phyloP scores from a whole-genome alignment of 2,329 filamentous ascomycete species.

The Biscogniauxia sp. region DNA sequence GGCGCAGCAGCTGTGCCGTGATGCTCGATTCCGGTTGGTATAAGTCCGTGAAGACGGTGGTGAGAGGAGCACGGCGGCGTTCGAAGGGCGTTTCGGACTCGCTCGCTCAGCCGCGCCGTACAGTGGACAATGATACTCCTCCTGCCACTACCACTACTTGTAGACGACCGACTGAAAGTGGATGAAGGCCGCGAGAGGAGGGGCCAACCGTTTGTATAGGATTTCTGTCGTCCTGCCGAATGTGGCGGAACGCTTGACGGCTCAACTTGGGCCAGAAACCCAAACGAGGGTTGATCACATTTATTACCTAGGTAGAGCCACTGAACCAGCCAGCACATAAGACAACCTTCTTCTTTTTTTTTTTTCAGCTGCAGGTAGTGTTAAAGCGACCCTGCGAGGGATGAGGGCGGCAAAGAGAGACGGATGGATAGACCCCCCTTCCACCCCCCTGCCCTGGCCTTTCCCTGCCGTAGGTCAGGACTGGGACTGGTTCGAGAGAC shows the following conservation, averaged over 20 bases:
- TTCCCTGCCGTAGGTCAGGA: neutral
- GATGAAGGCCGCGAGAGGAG: slow-evolving; percentile 7
- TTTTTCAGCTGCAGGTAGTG: slow-evolving; percentile 5
- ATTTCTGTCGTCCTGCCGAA: slow-evolving; percentile 5
- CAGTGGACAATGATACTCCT: slow-evolving; percentile 7
- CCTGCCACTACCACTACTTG: neutral
- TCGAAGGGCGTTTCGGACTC: neutral
- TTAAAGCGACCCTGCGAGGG: slow-evolving; percentile 9
- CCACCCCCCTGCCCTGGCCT: too few relatives aligned
- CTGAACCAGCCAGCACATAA: slow-evolving; percentile 4
- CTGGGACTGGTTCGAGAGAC: neutral
- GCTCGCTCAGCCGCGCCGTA: slow-evolving; percentile 3
- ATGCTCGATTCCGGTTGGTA: neutral
- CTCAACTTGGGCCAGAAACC: slow-evolving; percentile 8
- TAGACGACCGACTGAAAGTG: slow-evolving; percentile 1
- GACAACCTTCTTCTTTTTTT: neutral
- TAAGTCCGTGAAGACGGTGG: neutral
- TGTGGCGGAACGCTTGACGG: slow-evolving; percentile 4
- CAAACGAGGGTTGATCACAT: slow-evolving; percentile 4
- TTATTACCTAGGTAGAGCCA: slow-evolving; percentile 13
- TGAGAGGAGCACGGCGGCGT: neutral
- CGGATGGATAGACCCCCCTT: slow-evolving; percentile 5
- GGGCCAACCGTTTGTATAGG: slow-evolving; percentile 9
- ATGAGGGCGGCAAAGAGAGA: slow-evolving; percentile 7
- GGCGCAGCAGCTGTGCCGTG: neutral